Base-by-base conservation (phyloP, 768 basidiomycete genomes). In the Suillus paluster region DNA sequence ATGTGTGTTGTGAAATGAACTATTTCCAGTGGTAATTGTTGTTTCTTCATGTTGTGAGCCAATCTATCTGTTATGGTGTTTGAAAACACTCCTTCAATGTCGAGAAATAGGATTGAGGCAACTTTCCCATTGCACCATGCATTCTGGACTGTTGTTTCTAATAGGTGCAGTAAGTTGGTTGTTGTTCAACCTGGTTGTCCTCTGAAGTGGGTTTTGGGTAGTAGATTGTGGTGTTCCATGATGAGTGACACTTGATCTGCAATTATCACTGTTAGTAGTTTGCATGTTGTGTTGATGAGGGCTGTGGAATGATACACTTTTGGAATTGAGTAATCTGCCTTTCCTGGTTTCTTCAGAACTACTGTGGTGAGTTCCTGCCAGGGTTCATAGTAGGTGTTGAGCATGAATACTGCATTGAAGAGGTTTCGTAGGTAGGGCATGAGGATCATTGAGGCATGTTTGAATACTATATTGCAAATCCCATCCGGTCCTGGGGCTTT, bases 31-130 rank as follows among this genome's bases (percentile, higher is more conserved):
- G 67, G 63, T 1, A 82, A 9, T 30, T 6, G 3, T 30, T 6
- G 79, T 78, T 0, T 73, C 78, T 21, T 14, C 55, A 81, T 61
- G 52, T 78, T 73, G 58, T 78, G 73, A 1, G 73, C 25, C 0
- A 81, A 74, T 0, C 63, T 27, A 6, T 30, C 30, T 3, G 44
- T 46, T 3, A 19, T 7, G 3, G 30, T 6, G 6, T 30, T 30
- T 6, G 78, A 80, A 62, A 81, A 83, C 7, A 80, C 79, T 0
- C 75, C 80, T 64, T 80, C 67, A 0, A 83, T 71, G 60, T 83
- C 79, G 65, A 30, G 30, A 6, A 30, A 30, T 3, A 30, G 30
- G 6, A 30, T 30, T 3, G 30, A 30, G 3, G 30, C 30, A 3
- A 30, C 30, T 30, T 30, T 30, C 4, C 6, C 6, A 6, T 30